A percentile compares a stretch with the other conserved stretches of the same genome.
These are phyloP conservation scores for Penicillium polonicum DNA, from an alignment of 2,329 filamentous ascomycete genomes.

Conservation along the genomic window DNA sequence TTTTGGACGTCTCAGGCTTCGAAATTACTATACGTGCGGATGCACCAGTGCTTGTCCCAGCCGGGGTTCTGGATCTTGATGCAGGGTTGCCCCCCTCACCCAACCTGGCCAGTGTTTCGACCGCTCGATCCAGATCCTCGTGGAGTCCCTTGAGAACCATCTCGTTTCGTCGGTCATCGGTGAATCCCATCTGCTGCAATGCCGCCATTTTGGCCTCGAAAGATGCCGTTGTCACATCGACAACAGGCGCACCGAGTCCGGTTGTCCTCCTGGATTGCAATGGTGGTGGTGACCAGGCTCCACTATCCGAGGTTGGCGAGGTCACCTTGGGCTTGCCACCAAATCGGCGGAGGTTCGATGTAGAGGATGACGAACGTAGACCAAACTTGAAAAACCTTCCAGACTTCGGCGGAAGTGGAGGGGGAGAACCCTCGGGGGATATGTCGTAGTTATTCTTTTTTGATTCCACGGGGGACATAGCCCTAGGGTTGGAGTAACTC, in stretches of 20 bases:
- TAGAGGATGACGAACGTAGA: constrained; percentile 67
- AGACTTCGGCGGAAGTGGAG: constrained; percentile 60
- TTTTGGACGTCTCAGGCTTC: constrained; percentile 43
- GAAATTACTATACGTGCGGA: constrained; percentile 21
- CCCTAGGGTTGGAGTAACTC: constrained; percentile 48
- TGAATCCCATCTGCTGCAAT: constrained; percentile 88
- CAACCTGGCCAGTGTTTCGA: constrained; percentile 79
- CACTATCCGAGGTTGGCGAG: constrained; percentile 28
- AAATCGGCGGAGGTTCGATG: constrained; percentile 61
- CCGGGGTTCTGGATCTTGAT: constrained; percentile 57
- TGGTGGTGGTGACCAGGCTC: constrained; percentile 28
- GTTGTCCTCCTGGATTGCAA: constrained; percentile 27
- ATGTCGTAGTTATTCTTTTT: constrained; percentile 5
- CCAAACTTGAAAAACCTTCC: constrained; percentile 62
- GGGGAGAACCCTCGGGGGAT: constrained; percentile 56
- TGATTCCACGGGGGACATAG: constrained; percentile 6
- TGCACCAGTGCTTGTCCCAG: constrained; percentile 29
- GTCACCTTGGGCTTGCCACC: constrained; percentile 55
- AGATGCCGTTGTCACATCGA: constrained; percentile 41
- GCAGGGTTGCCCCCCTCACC: constrained; percentile 64
- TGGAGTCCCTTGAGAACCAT: constrained; percentile 78
- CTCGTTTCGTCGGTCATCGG: constrained; percentile 75
- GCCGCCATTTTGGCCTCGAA: constrained; percentile 73
- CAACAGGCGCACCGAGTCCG: constrained; percentile 68
- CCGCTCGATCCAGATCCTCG: constrained; percentile 79